These are phyloP conservation scores for Erythrobasidium yunnanense DNA, from an alignment of 768 basidiomycete genomes.

Conservation along the genomic window DNA sequence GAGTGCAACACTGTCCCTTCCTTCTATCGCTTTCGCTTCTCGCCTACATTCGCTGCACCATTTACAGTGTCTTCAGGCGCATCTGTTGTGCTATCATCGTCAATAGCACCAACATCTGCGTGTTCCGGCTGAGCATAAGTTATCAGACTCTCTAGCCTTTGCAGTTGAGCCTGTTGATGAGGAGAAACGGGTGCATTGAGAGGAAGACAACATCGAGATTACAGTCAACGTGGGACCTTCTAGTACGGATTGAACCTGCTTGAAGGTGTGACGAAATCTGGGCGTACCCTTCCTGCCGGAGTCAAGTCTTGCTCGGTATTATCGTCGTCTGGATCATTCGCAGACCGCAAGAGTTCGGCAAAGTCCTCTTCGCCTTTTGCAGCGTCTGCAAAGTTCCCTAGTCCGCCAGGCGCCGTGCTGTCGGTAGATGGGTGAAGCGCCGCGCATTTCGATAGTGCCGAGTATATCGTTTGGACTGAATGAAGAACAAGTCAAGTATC, in stretches of 20 bases:
- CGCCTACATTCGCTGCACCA: not conserved
- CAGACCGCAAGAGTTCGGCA: not conserved
- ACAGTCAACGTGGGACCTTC: not conserved
- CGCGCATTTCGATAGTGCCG: constrained; percentile 15
- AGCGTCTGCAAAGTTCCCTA: not conserved
- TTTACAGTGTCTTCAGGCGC: not conserved
- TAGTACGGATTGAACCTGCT: constrained; percentile 17
- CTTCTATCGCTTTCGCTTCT: not conserved
- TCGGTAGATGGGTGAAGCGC: constrained; percentile 18
- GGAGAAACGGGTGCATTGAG: not conserved
- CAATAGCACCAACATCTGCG: too few relatives aligned
- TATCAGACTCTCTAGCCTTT: not conserved
- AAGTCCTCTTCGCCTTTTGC: not conserved
- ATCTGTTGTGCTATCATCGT: too few relatives aligned
- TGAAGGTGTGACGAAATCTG: constrained; percentile 14
- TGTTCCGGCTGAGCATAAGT: too few relatives aligned
- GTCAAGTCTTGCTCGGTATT: not conserved
- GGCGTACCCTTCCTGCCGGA: constrained; percentile 14
- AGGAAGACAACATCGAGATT: not conserved
- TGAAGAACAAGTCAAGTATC: not conserved
- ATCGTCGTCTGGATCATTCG: not conserved
- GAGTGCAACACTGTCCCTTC: not conserved
- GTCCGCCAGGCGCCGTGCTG: not conserved
- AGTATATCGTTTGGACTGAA: constrained; percentile 19
- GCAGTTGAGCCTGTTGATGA: not conserved